Evolutionary conservation across 108 stramenopile species (phyloP).

Genomic region (Chaetoceros tenuissimus): DNA sequence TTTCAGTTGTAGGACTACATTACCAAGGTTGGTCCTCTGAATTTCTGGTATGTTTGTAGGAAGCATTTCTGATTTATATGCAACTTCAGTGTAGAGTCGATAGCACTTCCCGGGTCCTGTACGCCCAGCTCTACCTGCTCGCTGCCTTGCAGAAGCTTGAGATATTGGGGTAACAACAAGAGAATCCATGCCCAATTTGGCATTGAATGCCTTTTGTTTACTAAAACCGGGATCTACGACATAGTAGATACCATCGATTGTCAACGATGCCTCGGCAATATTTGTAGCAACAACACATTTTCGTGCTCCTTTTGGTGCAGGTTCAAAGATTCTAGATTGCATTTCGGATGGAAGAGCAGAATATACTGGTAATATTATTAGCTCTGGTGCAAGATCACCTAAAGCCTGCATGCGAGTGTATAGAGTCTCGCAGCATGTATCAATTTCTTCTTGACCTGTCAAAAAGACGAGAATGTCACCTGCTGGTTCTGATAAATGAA

Average conservation of each 20-base stretch:
- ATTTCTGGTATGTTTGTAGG: conserved; percentile 93
- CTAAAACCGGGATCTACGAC: conserved; percentile 98
- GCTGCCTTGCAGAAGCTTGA: conserved; percentile 88
- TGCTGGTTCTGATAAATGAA: conserved; percentile 94
- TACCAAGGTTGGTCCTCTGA: conserved; percentile 92
- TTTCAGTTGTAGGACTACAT: conserved; percentile 93
- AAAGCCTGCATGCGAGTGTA: conserved; percentile 95
- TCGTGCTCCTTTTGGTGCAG: conserved; percentile 88
- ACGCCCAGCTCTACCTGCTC: conserved; percentile 94
- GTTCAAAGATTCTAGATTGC: conserved; percentile 99
- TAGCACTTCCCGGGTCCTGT: conserved; percentile 99
- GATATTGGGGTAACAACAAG: conserved; percentile 97
- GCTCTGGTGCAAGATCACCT: conserved; percentile 92
- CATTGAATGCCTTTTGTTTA: conserved; percentile 96
- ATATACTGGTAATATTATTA: conserved; percentile 96
- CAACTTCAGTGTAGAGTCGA: conserved; percentile 94
- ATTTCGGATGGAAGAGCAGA: conserved; percentile 96
- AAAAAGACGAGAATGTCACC: conserved; percentile 96
- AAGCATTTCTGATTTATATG: conserved; percentile 91
- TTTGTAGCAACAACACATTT: conserved; percentile 98
- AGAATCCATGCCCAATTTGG: conserved; percentile 97
- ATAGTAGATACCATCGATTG: conserved; percentile 99
- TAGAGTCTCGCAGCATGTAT: conserved; percentile 95
- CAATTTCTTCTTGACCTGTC: conserved; percentile 99
- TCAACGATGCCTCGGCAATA: conserved; percentile 98